Evolutionary conservation across 2,329 filamentous ascomycete species (phyloP).

Genomic region (Paracorniculantispora psalliotae): DNA sequence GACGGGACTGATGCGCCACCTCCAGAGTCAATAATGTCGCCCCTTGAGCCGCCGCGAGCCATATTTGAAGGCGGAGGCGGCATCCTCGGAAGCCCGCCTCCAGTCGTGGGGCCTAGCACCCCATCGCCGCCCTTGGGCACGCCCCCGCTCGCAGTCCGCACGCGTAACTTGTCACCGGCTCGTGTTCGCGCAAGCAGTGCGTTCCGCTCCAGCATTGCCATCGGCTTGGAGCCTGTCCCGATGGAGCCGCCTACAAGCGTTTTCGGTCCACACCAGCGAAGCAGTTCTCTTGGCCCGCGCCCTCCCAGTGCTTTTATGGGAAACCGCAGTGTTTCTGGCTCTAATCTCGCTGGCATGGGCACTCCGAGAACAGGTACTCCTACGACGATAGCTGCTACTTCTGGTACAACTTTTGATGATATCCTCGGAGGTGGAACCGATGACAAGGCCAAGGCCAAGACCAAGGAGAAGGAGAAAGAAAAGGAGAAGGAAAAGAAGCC

Average conservation of each 20-base stretch:
- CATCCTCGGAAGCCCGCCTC: slow-evolving; percentile 20
- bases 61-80: slow-evolving; percentile 30
- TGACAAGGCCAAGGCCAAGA: slow-evolving; percentile 26
- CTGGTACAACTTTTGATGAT: slow-evolving; percentile 44
- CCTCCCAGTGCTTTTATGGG: slow-evolving; percentile 29
- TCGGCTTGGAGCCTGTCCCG: slow-evolving; percentile 40
- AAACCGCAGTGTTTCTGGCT: slow-evolving; percentile 30
- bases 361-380: slow-evolving; percentile 17
- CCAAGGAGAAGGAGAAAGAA: slow-evolving; percentile 31
- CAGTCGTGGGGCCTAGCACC: slow-evolving; percentile 19
- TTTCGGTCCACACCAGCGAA: slow-evolving; percentile 28
- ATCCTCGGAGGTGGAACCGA: slow-evolving; percentile 35
- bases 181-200: slow-evolving; percentile 27
- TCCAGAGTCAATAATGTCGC: slow-evolving; percentile 32
- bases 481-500: slow-evolving; percentile 35
- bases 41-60: slow-evolving; percentile 32
- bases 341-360: slow-evolving; percentile 29
- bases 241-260: slow-evolving; percentile 27
- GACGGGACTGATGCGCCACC: slow-evolving; percentile 24
- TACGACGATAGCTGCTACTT: slow-evolving; percentile 20
- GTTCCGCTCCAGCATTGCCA: slow-evolving; percentile 38
- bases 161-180: slow-evolving; percentile 36
- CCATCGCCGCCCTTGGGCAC: slow-evolving; percentile 26
- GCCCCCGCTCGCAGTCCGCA: slow-evolving; percentile 30
- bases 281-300: slow-evolving; percentile 31